Base-by-base conservation (phyloP, 495 filamentous ascomycete genomes). In the Penicillium argentinense region DNA sequence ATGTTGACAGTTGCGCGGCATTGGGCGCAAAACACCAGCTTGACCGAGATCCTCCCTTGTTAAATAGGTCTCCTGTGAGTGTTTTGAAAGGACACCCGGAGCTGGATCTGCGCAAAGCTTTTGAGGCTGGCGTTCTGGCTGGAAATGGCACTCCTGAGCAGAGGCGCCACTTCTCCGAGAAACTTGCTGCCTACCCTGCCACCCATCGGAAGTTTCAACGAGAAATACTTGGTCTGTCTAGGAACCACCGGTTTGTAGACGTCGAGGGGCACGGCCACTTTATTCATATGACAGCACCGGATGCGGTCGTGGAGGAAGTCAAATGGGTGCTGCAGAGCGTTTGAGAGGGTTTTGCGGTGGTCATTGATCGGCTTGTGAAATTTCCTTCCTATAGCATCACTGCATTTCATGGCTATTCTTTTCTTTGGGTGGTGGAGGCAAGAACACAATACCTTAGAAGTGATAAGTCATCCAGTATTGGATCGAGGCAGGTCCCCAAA, bases 21-120 rank as follows among this genome's bases (percentile, higher is more conserved):
- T 25, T 54, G 16, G 19, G 34, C 9, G n/a, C 9, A 19, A 54
- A 50, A 34, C 8, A 17, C n/a, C 51, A 54, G 14, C 21, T 54
- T 13, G 16, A 14, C 11, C 17, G 33, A 27, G 16, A 21, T 13
- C 41, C 41, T 4, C 41, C 41, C 4, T 34, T 44, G 9, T 19
- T 44, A 12, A 11, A 18, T 9, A 29, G 19, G 4, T 13, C 7
- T 16, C 44, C 44, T n/a, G 8, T 47, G 9, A 47, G 44, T 30
- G 34, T 47, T 13, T 13, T 47, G 3, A 29, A 22, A 16, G 44
- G 34, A n/a, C 26, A 39, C 18, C 44, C 44, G 4, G 44, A 47
- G 17, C 9, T 39, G 12, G 44, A 47, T 8, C 24, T 39, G 9
- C 24, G 33, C 5, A 39, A 32, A 16, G 34, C 27, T 2, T 47